Base-by-base conservation (phyloP, 768 basidiomycete genomes). In the Xanthoconium purpureum region DNA sequence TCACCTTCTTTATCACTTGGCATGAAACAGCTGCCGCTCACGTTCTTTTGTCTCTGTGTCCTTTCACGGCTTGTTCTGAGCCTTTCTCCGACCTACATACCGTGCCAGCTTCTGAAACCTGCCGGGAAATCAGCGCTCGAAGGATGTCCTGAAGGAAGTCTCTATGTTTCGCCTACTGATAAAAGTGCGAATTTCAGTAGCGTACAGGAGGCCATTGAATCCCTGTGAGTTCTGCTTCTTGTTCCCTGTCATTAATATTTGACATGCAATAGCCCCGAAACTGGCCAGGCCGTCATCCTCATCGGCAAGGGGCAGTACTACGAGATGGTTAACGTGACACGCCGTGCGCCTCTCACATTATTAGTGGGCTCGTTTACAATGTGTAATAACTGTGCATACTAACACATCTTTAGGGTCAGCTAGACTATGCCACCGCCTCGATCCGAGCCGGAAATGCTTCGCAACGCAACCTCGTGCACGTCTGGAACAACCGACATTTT, bases 291-390 rank as follows among this genome's bases (percentile, higher is more conserved):
- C 0, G 72, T 72, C 2, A 83, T 88, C 37, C 77, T 87, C 29
- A 74, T 88, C 38, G 85, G 75, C 0, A 71, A 72, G 52, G 87
- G 87, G 8, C 74, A 79, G 47, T 88, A 87, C 57, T 77, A 79
- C 47, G 85, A 87, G 68, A 78, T 75, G 1, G 63, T 88, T 6
- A 85, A 84, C 50, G 71, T 88, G 18, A 80, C 84, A 0, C 74
- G 83, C 40, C 66, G 65, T 49, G 81, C 73, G 1, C 80, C 84
- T 17, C 68, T 87, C 37, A 84, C 80, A 0, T 71, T 88, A 18
- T 70, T 88, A 33, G 86, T 84, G 59, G 59, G 46, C 2, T 2
- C 69, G 33, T 40, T 47, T 46, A 39, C 30, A 11, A 38, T 48
- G 18, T 24, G 3, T 15, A 3, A 42, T 13, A 15, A 29, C n/a